A percentile compares a stretch with the other conserved stretches of the same genome.
phyloP scores from a whole-genome alignment of 1,284 basidiomycete genomes.

The Stygiomarasmius scandens region DNA sequence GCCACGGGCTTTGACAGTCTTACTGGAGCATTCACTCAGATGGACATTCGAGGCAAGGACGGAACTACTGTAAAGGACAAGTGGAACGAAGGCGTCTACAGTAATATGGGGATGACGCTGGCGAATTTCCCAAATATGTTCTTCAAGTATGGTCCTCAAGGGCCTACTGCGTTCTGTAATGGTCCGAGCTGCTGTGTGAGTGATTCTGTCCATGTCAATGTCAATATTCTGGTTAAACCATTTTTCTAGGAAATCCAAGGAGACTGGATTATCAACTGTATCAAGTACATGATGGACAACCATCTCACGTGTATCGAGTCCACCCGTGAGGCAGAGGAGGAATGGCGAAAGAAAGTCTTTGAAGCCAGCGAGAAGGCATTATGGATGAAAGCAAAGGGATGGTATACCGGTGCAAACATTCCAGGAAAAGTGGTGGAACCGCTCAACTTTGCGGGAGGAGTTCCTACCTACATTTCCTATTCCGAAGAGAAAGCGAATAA shows the following conservation, averaged over 20 bases:
- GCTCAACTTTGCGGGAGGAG: too few species aligned
- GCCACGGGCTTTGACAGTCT: too few species aligned
- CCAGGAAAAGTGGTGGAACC: too few species aligned
- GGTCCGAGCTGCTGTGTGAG: too few species aligned
- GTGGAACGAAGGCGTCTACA: constrained; percentile 19
- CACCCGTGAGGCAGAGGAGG: constrained; percentile 20
- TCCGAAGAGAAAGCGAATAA: too few species aligned
- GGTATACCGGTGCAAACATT: constrained; percentile 4
- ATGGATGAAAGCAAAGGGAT: constrained; percentile 2
- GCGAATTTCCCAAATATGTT: constrained; percentile 29
- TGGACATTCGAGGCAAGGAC: too few species aligned
- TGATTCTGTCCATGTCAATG: too few species aligned
- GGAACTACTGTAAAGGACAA: too few species aligned
- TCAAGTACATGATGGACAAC: constrained; percentile 20
- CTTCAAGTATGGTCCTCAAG: constrained; percentile 29
- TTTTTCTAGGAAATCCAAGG: constrained; percentile 26
- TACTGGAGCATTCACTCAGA: too few species aligned
- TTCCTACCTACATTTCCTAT: too few species aligned
- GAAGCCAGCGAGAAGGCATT: neutral
- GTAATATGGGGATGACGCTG: constrained; percentile 24
- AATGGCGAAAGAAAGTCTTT: constrained; percentile 17
- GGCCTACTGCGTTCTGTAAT: too few species aligned
- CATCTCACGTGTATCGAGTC: constrained; percentile 22
- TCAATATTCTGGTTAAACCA: too few species aligned
- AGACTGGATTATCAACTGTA: constrained; percentile 26